Conservation (phyloP, 2,329 filamentous ascomycete species). For the Thelonectria blattea region DNA sequence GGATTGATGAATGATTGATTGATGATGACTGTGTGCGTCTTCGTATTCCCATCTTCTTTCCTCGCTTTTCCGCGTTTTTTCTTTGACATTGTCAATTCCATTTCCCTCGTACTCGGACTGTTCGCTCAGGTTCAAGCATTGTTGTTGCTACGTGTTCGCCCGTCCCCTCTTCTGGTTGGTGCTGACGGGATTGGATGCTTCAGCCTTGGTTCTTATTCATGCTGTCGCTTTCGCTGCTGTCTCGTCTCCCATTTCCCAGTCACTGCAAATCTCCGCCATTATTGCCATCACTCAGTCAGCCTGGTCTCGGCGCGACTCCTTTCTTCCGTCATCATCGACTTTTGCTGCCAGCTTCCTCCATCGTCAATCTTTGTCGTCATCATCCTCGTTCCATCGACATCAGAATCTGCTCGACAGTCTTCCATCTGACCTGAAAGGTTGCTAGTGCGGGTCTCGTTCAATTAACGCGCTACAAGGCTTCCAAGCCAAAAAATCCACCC, state of each 20-base stretch:
- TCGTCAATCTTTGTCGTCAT: background rate
- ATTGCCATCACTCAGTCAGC: background rate
- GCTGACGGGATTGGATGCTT: slow-evolving; percentile 1
- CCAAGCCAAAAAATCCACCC: slow-evolving; percentile 9
- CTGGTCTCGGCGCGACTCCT: background rate
- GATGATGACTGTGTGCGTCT: no score
- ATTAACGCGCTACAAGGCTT: slow-evolving; percentile 19
- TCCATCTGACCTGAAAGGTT: background rate
- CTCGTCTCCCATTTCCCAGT: slow-evolving; percentile 9
- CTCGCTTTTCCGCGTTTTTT: no score
- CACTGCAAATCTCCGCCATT: background rate
- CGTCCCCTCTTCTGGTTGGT: slow-evolving; percentile 3
- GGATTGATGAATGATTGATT: background rate
- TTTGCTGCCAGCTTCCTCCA: background rate
- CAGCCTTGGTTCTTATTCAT: background rate
- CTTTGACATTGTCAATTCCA: no score
- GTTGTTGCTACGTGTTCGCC: no score
- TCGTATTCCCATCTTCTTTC: no score
- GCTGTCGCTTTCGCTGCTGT: slow-evolving; percentile 5
- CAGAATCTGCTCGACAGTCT: background rate
- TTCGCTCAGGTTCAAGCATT: no score
- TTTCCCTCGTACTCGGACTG: no score
- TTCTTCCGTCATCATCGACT: background rate
- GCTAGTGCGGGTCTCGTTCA: slow-evolving; percentile 10
- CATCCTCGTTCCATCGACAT: no score